phyloP scores from a whole-genome alignment of 1,284 basidiomycete species.

The Mycena sp. region DNA sequence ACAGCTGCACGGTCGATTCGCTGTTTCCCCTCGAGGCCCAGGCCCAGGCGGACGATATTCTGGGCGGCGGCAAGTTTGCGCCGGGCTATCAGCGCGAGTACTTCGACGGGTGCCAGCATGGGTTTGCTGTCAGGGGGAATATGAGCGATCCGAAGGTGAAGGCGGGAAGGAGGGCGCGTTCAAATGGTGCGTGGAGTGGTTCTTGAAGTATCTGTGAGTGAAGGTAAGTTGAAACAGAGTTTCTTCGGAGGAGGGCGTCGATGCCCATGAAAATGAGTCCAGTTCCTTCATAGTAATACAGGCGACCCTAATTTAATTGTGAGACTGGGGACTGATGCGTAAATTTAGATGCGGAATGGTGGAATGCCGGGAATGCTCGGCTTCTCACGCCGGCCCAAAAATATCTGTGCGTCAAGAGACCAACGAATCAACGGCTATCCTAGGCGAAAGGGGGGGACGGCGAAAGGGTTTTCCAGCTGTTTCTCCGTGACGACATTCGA shows the following conservation, averaged over 20 bases:
- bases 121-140: conserved; percentile 35
- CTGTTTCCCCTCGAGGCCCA: conserved; percentile 32
- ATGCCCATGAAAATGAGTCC: too few species aligned
- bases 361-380: background rate
- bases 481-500: background rate
- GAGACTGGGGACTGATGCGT: too few species aligned
- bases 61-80: conserved; percentile 43
- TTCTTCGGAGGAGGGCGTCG: too few species aligned
- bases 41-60: conserved; percentile 36
- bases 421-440: background rate
- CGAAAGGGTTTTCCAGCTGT: conserved; percentile 8
- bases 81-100: conserved; percentile 34
- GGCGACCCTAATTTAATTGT: too few species aligned
- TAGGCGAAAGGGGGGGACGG: background rate
- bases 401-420: background rate
- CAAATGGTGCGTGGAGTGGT: conserved; percentile 26
- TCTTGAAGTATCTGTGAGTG: conserved; percentile 18
- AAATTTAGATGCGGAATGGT: conserved; percentile 8
- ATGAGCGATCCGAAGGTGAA: conserved; percentile 33
- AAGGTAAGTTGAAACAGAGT: too few species aligned
- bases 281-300: too few species aligned
- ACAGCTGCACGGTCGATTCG: conserved; percentile 33
- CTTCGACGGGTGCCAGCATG: conserved; percentile 34
- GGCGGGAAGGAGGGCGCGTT: conserved; percentile 28
- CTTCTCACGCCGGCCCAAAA: background rate